Conservation (phyloP, 2,329 filamentous ascomycete genomes). For the Sporothrix brunneoviolacea region DNA sequence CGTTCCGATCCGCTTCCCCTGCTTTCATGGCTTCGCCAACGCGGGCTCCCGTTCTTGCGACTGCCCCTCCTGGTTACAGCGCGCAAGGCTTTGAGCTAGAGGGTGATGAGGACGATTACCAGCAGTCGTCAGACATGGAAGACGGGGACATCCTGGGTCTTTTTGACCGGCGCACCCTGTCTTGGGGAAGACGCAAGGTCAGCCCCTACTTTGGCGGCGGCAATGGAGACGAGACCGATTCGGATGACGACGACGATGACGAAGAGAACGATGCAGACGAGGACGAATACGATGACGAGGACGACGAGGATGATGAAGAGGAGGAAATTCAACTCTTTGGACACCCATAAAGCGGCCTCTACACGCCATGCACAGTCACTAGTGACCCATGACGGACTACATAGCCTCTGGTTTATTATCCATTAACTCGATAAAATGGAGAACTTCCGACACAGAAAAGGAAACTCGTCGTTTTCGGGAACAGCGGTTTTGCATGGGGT, state of each 20-base stretch:
- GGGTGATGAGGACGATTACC: constrained; percentile 35
- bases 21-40: constrained; percentile 14
- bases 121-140: constrained; percentile 11
- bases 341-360: constrained; percentile 34
- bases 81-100: constrained; percentile 21
- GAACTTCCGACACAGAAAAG: too few relatives aligned
- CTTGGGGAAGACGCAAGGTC: constrained; percentile 31
- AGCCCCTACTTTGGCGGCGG: constrained; percentile 37
- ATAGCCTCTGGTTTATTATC: too few relatives aligned
- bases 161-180: constrained; percentile 36
- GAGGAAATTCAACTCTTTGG: constrained; percentile 46
- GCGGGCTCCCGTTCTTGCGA: constrained; percentile 8
- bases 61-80: constrained; percentile 16
- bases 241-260: constrained; percentile 38
- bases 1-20: constrained; percentile 38
- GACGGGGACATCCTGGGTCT: constrained; percentile 53
- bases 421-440: too few relatives aligned
- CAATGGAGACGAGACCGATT: constrained; percentile 34
- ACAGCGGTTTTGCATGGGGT: too few relatives aligned
- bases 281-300: constrained; percentile 39
- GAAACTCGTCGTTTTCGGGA: too few relatives aligned
- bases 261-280: constrained; percentile 39
- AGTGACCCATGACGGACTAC: too few relatives aligned
- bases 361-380: too few relatives aligned
- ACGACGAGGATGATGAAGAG: constrained; percentile 42